Evolutionary conservation across 345 rosid genomes (phyloP), one percentile per base, ranked within the genome.

Genomic region (Linum lewisii): DNA sequence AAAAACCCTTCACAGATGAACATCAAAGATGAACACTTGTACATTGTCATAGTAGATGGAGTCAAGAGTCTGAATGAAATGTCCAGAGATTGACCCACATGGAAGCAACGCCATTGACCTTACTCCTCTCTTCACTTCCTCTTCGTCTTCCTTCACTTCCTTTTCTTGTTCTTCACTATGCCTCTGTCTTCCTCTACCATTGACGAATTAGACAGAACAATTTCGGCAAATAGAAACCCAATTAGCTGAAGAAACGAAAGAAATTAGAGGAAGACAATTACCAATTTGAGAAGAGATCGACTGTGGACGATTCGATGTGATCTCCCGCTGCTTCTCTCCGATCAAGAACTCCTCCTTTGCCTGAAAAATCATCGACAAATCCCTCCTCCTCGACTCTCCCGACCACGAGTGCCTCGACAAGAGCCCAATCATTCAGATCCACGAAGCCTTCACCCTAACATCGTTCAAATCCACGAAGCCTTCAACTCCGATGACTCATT

Each of bases 11-110:
- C n/a, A n/a, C n/a, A n/a, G n/a, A n/a, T n/a, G n/a, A n/a, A n/a
- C n/a, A n/a, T 29, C 34, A 29, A 26, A 29, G 34, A 24, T 84
- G 89, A 71, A 88, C n/a, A n/a, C n/a, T n/a, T n/a, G n/a, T n/a
- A n/a, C n/a, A n/a, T n/a, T 90, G 34, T 95, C 98, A 58, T 84
- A 88, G 77, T 97, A 93, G 69, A 81, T 69, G 69, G 91, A 85
- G 38, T n/a, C 66, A 53, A 94, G 97, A 72, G 83, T 84, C 8
- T 85, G 86, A 66, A 89, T 70, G 75, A 93, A 93, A 67, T 93
- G 95, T 52, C 97, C 99, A 5, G 97, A 84, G 64, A 93, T 80
- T 58, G 95, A 83, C 0, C 99, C 97, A 75, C 72, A 61, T 32
- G 97, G 90, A 50, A 89, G 63, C 42, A 93, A 69, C 42, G 90